Base-by-base conservation (phyloP, 2,329 filamentous ascomycete genomes). In the Clonostachys byssicola region DNA sequence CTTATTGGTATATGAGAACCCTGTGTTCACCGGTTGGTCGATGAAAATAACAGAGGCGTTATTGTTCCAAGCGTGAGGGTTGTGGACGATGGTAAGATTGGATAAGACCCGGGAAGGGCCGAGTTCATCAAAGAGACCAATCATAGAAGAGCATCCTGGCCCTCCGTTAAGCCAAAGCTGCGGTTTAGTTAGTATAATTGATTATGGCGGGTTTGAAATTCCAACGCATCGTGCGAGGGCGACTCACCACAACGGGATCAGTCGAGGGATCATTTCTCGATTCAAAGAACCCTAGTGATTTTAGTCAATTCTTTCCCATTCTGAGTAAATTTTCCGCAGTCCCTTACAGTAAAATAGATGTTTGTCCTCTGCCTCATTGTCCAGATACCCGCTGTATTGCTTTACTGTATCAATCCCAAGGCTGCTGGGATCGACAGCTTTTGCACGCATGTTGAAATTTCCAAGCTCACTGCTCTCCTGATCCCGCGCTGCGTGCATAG, bases 21-120 rank as follows among this genome's bases (percentile, higher is more conserved):
- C 94, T 52, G 96, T 92, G 60, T 97, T 97, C 74, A 99, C 92
- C 50, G 94, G 94, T 74, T 99, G 94, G 70, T 99, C 94, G 54
- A 99, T 84, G 87, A 99, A 99, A 72, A 99, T 97, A 64, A 99
- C 92, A 44, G 91, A 96, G 54, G 94, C 92, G 62, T 97, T 97
- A 68, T 83, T 85, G 74, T 97, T 99, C 94, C 94, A 99, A 7
- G 92, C 89, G 71, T 83, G 85, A 42, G 89, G 85, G 74, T 99
- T 99, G 78, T 86, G 84, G 60, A 90, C 81, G 48, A 92, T 68
- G 70, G 92, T 83, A 59, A 89, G 77, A 59, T 95, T 86, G 77
- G 92, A 12, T 17, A 20, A 16, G 36, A 38, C 17, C 8, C n/a
- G 39, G 44, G 44, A 88, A 16, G 94, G 92, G 46, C 94, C 94